A percentile compares a stretch with the other conserved stretches of the same genome.
phyloP scores from a whole-genome alignment of 139 green algal genomes.

The Asterochloris sp. region DNA sequence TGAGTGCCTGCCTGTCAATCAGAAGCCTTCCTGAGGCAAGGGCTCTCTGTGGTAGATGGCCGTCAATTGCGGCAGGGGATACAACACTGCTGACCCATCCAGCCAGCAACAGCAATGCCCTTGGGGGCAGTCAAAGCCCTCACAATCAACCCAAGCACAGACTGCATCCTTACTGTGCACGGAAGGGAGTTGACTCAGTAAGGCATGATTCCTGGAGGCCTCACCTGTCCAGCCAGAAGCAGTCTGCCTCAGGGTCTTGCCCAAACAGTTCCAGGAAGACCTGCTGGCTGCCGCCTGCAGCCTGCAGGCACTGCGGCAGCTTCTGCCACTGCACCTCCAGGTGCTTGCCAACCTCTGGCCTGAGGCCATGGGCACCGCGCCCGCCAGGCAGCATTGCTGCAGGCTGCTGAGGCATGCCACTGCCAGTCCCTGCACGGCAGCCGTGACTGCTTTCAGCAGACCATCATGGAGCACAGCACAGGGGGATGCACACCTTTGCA shows the following conservation, averaged over 20 bases:
- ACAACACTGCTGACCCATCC: too few species aligned
- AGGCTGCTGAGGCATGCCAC: background rate
- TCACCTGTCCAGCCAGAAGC: constrained; percentile 92
- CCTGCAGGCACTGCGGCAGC: constrained; percentile 24
- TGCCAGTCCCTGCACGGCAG: background rate
- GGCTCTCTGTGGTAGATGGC: too few species aligned
- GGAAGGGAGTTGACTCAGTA: too few species aligned
- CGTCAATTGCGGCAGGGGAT: too few species aligned
- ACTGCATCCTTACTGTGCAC: too few species aligned
- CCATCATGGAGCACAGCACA: background rate
- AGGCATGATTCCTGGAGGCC: background rate
- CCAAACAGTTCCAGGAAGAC: constrained; percentile 42
- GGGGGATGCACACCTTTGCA: background rate
- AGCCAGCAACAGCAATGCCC: too few species aligned
- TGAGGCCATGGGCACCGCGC: background rate
- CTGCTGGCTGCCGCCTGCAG: constrained; percentile 15
- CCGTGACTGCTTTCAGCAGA: background rate
- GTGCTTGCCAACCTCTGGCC: background rate
- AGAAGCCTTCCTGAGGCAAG: background rate
- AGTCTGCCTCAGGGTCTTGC: constrained; percentile 38
- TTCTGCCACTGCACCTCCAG: constrained; percentile 29
- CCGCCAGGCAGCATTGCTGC: too few species aligned
- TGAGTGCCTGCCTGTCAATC: background rate
- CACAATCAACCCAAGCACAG: too few species aligned
- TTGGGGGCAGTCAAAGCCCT: too few species aligned